A percentile compares a stretch with the other conserved stretches of the same genome.
Evolutionary conservation across 2,329 filamentous ascomycete genomes (phyloP).

Genomic region (Fusarium transvaalense): DNA sequence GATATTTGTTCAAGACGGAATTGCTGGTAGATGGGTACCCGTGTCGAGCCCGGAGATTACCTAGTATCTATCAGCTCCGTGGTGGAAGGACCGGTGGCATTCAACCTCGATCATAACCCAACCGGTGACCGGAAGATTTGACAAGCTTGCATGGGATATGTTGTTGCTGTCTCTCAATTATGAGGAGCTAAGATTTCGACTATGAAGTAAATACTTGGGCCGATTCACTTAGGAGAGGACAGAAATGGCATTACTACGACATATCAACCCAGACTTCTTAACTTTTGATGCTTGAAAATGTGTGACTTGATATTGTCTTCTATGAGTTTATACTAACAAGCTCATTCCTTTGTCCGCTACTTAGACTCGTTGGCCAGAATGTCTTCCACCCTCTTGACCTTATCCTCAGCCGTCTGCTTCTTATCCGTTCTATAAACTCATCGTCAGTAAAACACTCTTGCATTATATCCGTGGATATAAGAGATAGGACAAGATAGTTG

Average conservation of each 20-base stretch:
- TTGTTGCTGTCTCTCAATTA: neutral
- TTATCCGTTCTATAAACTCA: conserved; percentile 77
- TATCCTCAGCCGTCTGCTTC: conserved; percentile 82
- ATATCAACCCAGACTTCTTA: neutral
- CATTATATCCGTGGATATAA: neutral
- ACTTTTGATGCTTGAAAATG: neutral
- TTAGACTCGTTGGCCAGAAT: conserved; percentile 55
- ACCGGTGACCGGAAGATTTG: neutral
- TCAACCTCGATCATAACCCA: conserved; percentile 18
- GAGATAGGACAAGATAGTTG: neutral
- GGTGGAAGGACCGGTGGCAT: conserved; percentile 16
- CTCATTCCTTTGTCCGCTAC: neutral
- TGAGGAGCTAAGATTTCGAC: neutral
- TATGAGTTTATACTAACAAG: neutral
- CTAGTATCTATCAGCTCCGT: conserved; percentile 4
- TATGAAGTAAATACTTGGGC: neutral
- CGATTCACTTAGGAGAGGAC: neutral
- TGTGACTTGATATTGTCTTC: neutral
- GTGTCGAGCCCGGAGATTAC: conserved; percentile 4
- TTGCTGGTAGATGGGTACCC: neutral
- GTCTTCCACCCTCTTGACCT: conserved; percentile 73
- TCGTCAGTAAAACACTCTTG: conserved; percentile 3
- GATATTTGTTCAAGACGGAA: neutral
- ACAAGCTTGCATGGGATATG: neutral
- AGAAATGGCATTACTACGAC: neutral